Percentiles rank a stretch among this genome's conserved stretches.
Conservation (phyloP, 2,329 filamentous ascomycete genomes). For the Aspergillus sp. region DNA sequence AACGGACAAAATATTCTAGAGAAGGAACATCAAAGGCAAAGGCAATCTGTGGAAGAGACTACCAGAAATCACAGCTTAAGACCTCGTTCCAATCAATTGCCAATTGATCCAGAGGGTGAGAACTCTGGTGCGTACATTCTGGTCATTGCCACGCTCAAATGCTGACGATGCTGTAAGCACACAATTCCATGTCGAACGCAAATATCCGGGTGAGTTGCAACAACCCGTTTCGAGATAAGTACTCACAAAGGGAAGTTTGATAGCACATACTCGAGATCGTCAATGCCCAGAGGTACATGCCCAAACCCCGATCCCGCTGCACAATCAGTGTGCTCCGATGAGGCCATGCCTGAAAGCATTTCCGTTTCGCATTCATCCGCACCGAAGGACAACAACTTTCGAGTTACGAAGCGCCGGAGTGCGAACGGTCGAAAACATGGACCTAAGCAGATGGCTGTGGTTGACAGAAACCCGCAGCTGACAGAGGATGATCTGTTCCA, state of each 20-base stretch:
- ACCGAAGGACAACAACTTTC: slow-evolving; percentile 4
- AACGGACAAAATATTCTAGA: too few relatives aligned
- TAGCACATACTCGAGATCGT: background rate
- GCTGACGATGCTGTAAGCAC: background rate
- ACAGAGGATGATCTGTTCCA: slow-evolving; percentile 29
- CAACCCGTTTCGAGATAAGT: background rate
- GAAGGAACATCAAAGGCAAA: too few relatives aligned
- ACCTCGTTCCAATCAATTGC: background rate
- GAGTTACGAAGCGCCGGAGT: slow-evolving; percentile 10
- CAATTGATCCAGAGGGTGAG: background rate
- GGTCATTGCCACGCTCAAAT: too few relatives aligned
- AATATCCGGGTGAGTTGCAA: background rate
- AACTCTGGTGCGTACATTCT: too few relatives aligned
- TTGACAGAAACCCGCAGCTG: slow-evolving; percentile 6
- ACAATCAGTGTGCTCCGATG: background rate
- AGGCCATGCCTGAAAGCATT: background rate
- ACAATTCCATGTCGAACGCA: background rate
- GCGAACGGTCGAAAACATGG: slow-evolving; percentile 2
- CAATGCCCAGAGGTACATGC: background rate
- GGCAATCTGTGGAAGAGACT: too few relatives aligned
- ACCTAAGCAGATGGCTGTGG: background rate
- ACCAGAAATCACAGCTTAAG: background rate
- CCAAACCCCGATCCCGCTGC: background rate
- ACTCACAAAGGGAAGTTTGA: background rate
- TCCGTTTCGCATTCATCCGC: background rate